Percentiles rank a stretch among this genome's conserved stretches.
phyloP scores from a whole-genome alignment of 2,329 filamentous ascomycete genomes.

The Phialophora chinensis region DNA sequence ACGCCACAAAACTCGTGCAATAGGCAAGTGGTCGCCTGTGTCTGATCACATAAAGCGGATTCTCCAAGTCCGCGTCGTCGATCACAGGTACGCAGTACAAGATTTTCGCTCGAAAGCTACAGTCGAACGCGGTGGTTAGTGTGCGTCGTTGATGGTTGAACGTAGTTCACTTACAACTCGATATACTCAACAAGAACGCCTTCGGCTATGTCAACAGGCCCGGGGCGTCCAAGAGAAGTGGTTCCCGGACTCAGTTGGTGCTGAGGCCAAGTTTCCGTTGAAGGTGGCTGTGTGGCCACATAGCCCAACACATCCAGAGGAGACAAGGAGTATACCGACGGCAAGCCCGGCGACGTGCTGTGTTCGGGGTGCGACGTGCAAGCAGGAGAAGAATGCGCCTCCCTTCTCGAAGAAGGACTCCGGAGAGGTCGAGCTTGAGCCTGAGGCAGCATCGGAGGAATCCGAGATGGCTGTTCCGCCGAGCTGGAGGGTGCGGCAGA shows the following conservation, averaged over 20 bases:
- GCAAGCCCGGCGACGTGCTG: conserved; percentile 3
- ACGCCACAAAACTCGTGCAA: conserved; percentile 22
- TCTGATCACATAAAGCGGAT: conserved; percentile 7
- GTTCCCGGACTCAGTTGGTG: background rate
- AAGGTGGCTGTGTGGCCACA: conserved; percentile 1
- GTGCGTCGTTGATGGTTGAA: background rate
- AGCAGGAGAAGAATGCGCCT: conserved; percentile 13
- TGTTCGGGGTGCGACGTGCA: conserved; percentile 9
- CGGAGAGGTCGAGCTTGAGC: background rate
- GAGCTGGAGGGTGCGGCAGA: background rate
- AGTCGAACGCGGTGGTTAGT: background rate
- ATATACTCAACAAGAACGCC: conserved; percentile 18
- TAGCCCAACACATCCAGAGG: conserved; percentile 17
- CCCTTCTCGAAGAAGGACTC: conserved; percentile 6
- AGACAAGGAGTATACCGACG: conserved; percentile 19
- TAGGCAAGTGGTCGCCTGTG: conserved; percentile 19
- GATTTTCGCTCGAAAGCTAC: conserved; percentile 19
- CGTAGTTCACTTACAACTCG: conserved; percentile 14
- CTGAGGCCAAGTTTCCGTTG: background rate
- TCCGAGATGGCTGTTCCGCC: background rate
- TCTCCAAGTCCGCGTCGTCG: conserved; percentile 20
- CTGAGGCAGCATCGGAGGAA: background rate
- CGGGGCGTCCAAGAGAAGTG: background rate
- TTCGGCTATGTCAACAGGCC: conserved; percentile 8
- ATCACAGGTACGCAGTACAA: conserved; percentile 24